Base-by-base conservation (phyloP, 2,329 filamentous ascomycete species). In the Dothideomycetes sp. region DNA sequence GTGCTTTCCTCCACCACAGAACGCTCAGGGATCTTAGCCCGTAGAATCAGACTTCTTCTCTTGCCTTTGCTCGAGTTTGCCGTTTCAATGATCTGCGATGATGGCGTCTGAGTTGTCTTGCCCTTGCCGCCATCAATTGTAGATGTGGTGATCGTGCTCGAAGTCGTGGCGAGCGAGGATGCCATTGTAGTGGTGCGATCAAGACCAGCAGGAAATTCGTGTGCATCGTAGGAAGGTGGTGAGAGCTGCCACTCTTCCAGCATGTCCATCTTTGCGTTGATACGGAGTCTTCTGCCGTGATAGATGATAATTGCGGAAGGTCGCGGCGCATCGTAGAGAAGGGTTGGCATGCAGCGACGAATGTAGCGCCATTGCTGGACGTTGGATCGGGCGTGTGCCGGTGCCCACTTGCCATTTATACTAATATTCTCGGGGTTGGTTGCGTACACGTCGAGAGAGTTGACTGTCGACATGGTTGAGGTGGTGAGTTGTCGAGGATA, bases 231-330 rank as follows among this genome's bases (percentile, higher is more conserved):
- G 31, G 57, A 59, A 4, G 67, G 67, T n/a, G 67, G 65, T 33
- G 61, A 56, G 3, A 63, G 51, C 11, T 55, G 54, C 58, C 62
- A 69, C 5, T 61, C 56, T 29, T 64, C 57, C 4, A 69, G 54
- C n/a, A 56, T 50, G 36, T 63, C 59, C 45, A 62, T 60, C 20
- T 59, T 61, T 45, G 60, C 57, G 45, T 67, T 64, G 52, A 70
- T 62, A 37, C 61, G 63, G 47, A 67, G 52, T 29, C 67, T 63
- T 36, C 57, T 54, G 32, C 64, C 65, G 20, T 60, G 51, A 43
- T 38, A 51, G 46, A 66, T 64, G 5, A 70, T 53, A n/a, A 70
- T 57, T 42, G 68, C 63, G 52, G 61, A 67, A 1, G 67, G 63
- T 23, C 68, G 59, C 2, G 63, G 59, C 2, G 66, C 64, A 28